Evolutionary conservation across 2,329 filamentous ascomycete genomes (phyloP).

Genomic region (Exophiala xenobiotica): DNA sequence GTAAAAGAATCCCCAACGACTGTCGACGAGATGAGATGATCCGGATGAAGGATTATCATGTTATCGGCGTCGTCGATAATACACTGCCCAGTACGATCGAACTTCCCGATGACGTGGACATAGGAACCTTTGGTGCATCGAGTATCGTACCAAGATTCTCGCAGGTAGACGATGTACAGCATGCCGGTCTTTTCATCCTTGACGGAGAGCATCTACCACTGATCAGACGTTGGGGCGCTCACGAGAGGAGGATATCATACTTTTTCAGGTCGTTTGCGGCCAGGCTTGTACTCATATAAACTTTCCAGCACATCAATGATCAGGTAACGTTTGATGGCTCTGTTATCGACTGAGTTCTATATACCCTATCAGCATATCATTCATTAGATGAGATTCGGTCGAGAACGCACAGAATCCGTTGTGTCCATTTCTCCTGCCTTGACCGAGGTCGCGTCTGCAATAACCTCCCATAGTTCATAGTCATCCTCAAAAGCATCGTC

Average conservation of each 20-base stretch:
- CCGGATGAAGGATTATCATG: slow-evolving; percentile 88
- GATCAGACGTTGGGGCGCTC: slow-evolving; percentile 19
- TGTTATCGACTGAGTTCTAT: slow-evolving; percentile 60
- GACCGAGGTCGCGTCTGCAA: slow-evolving; percentile 64
- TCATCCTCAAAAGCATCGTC: slow-evolving; percentile 65
- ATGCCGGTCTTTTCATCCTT: slow-evolving; percentile 71
- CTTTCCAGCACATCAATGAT: slow-evolving; percentile 71
- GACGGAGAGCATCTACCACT: slow-evolving; percentile 72
- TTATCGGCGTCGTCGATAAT: slow-evolving; percentile 78
- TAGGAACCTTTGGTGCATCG: slow-evolving; percentile 71
- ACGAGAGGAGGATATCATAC: slow-evolving; percentile 47
- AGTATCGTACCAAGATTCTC: slow-evolving; percentile 84
- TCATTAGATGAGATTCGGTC: slow-evolving; percentile 46
- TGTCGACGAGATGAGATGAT: slow-evolving; percentile 91
- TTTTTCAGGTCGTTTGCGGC: slow-evolving; percentile 66
- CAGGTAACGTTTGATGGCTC: slow-evolving; percentile 82
- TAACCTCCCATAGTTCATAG: slow-evolving; percentile 71
- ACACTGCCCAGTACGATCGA: slow-evolving; percentile 68
- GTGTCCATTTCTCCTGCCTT: slow-evolving; percentile 59
- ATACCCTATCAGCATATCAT: slow-evolving; percentile 63
- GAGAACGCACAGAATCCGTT: slow-evolving; percentile 18
- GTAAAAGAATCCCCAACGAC: slow-evolving; percentile 95
- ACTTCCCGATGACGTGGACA: slow-evolving; percentile 82
- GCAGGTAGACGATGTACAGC: slow-evolving; percentile 69
- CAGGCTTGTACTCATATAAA: slow-evolving; percentile 64